A percentile compares a stretch with the other conserved stretches of the same genome.
These are phyloP conservation scores for Penicillium sp. DNA, from an alignment of 2,329 filamentous ascomycete species.

Conservation along the genomic window DNA sequence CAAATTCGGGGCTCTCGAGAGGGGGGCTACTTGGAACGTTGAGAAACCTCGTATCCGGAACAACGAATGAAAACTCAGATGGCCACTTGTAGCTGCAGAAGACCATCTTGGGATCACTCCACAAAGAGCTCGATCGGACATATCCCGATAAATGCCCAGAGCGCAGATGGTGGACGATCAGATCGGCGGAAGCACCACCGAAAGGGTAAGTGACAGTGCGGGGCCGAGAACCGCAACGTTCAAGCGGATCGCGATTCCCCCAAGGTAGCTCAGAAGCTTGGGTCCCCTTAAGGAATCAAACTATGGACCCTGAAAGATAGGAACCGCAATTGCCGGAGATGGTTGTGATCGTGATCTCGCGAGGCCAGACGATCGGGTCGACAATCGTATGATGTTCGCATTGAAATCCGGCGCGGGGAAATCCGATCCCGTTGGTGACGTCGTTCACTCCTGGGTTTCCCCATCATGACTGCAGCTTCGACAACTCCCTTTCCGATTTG, in stretches of 20 bases:
- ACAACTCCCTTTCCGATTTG: neutral
- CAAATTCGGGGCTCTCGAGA: too few relatives aligned
- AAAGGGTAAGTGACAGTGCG: neutral
- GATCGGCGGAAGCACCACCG: neutral
- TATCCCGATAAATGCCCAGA: neutral
- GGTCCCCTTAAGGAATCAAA: neutral
- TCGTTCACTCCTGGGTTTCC: conserved; percentile 14
- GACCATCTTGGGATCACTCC: neutral
- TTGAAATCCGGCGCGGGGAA: neutral
- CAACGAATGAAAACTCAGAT: neutral
- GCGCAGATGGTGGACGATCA: neutral
- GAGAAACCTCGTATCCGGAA: neutral
- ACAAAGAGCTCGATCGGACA: neutral
- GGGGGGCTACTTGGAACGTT: neutral
- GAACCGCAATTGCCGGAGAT: too few relatives aligned
- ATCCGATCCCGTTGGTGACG: conserved; percentile 15
- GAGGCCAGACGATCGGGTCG: neutral
- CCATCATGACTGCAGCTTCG: neutral
- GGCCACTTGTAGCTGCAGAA: neutral
- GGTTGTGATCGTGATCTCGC: neutral
- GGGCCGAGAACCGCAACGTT: neutral
- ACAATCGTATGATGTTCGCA: neutral
- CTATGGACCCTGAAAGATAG: neutral
- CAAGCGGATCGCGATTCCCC: neutral
- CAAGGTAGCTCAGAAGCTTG: neutral